Evolutionary conservation across 148 eudicot genomes (phyloP), one percentile per base, ranked within the genome.

Genomic region (Pharnaceum exiguum): DNA sequence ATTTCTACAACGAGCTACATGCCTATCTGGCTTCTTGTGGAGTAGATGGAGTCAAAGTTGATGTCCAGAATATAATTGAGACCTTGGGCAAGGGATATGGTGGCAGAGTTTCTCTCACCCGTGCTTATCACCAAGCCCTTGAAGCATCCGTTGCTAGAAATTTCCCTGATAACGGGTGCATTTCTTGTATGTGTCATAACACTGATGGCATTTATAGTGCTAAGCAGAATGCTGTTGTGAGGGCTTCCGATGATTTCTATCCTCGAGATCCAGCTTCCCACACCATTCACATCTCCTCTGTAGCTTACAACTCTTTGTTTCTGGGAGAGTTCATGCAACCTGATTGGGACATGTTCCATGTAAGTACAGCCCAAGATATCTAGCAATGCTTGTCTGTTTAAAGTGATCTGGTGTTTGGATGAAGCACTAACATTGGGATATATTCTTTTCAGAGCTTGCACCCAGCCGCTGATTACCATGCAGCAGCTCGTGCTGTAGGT

Each of bases 311-410:
- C 51, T 75, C 94, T 1, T 13, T 88, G 17, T 93, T 93, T 76
- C 87, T 93, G n/a, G 98, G 96, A 35, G 98, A 93, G 62, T 81
- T 93, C 60, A 88, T 85, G 95, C 90, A 75, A 29, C 98, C 96
- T 18, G 98, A 93, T 71, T 93, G 98, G 98, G 98, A 93, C 58
- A 93, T 93, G 98, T 93, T 93, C 59, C 98, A 93, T 51, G 96
- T 87, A 68, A 80, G 96, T 73, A 23, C 43, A 10, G 17, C 27
- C 18, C 33, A n/a, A 7, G n/a, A 13, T 18, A n/a, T 43, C n/a
- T 40, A 27, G 33, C 37, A 9, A 39, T 43, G 42, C 68, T 29
- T 40, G 17, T 10, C 24, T n/a, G n/a, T n/a, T n/a, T n/a, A n/a
- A n/a, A 5, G 15, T 43, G 18, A 27, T 45, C 23, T 57, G 23